Base-by-base conservation (phyloP, 2,329 filamentous ascomycete species). In the Lachnellula subtilissima region DNA sequence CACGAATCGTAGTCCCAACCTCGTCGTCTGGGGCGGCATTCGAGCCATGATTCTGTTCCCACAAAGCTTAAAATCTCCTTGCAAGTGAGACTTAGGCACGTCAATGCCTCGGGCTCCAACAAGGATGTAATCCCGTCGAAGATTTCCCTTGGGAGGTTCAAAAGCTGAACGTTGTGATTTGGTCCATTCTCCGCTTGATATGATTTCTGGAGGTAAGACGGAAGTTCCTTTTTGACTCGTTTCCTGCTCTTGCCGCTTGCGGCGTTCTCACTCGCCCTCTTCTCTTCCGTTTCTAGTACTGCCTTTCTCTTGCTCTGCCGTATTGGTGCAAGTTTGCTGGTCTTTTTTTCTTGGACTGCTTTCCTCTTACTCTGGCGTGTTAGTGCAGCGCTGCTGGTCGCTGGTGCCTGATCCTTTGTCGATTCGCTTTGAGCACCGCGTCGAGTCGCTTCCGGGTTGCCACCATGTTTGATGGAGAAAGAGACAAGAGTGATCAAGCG, bases 31-130 rank as follows among this genome's bases (percentile, higher is more conserved):
- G 51, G 23, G 42, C 23, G 51, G 32, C 51, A 53, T 48, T 53
- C 42, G 28, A 35, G 23, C 51, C 51, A 53, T 22, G 51, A 37
- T 39, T 48, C 43, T 15, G 22, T 48, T 39, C 51, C 51, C 23
- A 53, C 51, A 19, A 53, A 22, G 51, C 28, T 48, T 17, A 53
- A 25, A 19, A 53, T 53, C 51, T 37, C 25, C 39, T 48, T 53
- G 43, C 51, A 53, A 3, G 51, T 53, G 28, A 53, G 51, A 53
- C 51, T 53, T 15, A 53, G 43, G 28, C 51, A 53, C 3, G 51
- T 48, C 42, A 45, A 22, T 4, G 17, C 11, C 3, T 45, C 42
- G 11, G 42, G 6, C 2, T 5, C n/a, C 19, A 25, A 14, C 3
- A 19, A 45, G 11, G n/a, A 17, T 25, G 42, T 22, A 4, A 45